Conservation (phyloP, 73 alveolate species). For the Paramecium primaurelia region DNA sequence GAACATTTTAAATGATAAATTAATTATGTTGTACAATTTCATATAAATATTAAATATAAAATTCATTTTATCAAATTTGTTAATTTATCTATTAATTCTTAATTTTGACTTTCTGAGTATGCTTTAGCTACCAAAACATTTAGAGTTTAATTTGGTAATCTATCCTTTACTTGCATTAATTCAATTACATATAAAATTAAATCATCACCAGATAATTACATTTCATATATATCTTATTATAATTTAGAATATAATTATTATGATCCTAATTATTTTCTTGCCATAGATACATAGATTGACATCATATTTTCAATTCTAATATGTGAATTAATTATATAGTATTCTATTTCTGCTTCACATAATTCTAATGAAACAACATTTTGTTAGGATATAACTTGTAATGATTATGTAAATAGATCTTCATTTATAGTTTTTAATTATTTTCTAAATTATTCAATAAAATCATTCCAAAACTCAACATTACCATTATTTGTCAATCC, state of each 20-base stretch:
- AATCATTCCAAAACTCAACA: conserved; percentile 35
- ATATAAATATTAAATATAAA: background rate
- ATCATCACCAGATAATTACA: conserved; percentile 17
- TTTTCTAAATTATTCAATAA: background rate
- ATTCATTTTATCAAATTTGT: background rate
- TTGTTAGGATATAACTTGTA: background rate
- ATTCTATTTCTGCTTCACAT: background rate
- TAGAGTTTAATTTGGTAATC: background rate
- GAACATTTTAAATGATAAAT: background rate
- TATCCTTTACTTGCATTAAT: background rate
- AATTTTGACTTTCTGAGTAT: background rate
- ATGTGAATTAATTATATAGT: background rate
- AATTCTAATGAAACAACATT: background rate
- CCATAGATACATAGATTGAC: background rate
- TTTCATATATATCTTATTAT: background rate
- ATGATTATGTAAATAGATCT: conserved; percentile 26
- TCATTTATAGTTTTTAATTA: background rate
- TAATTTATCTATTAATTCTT: conserved; percentile 10
- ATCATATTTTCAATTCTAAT: background rate
- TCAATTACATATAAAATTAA: background rate
- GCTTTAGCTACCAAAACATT: conserved; percentile 21
- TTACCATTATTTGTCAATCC: conserved; percentile 15
- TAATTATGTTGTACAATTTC: background rate
- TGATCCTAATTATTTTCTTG: conserved; percentile 2
- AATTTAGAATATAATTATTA: background rate